These are phyloP conservation scores for Blastobotrys peoriensis DNA, from an alignment of 805 yeast species.

Conservation along the genomic window DNA sequence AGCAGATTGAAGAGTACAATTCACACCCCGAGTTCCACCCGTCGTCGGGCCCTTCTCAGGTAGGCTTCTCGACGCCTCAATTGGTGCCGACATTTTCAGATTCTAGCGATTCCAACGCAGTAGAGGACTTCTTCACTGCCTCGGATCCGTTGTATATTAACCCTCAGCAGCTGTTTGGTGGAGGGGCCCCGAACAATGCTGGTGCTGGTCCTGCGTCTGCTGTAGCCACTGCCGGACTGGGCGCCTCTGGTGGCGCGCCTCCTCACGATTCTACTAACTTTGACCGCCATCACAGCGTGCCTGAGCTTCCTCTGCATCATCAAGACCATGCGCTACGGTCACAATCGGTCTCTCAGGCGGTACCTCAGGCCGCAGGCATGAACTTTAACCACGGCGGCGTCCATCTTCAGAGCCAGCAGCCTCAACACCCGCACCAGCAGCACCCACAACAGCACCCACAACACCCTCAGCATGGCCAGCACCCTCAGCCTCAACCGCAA, in stretches of 20 bases:
- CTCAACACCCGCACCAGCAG: neutral
- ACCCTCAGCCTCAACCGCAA: too few species aligned
- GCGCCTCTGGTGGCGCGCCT: neutral
- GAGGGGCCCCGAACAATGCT: too few species aligned
- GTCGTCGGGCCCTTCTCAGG: conserved; percentile 51
- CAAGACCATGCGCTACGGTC: neutral
- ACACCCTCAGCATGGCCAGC: too few species aligned
- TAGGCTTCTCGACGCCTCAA: conserved; percentile 80
- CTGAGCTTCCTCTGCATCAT: neutral
- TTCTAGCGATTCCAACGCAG: conserved; percentile 41
- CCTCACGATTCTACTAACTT: neutral
- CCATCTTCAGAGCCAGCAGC: too few species aligned
- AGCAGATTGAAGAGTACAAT: conserved; percentile 31
- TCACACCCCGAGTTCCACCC: conserved; percentile 14
- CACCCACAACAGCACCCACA: too few species aligned
- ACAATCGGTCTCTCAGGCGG: neutral
- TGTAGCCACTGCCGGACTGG: neutral
- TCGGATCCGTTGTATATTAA: conserved; percentile 23
- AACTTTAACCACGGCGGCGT: neutral
- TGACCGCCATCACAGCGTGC: neutral
- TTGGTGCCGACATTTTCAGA: conserved; percentile 38
- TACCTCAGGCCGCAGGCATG: neutral
- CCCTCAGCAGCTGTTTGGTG: conserved; percentile 21
- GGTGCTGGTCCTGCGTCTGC: neutral
- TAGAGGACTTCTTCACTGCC: conserved; percentile 48